These are phyloP conservation scores for Podila horticola DNA, from an alignment of 192 early-diverging fungal species.

Conservation along the genomic window DNA sequence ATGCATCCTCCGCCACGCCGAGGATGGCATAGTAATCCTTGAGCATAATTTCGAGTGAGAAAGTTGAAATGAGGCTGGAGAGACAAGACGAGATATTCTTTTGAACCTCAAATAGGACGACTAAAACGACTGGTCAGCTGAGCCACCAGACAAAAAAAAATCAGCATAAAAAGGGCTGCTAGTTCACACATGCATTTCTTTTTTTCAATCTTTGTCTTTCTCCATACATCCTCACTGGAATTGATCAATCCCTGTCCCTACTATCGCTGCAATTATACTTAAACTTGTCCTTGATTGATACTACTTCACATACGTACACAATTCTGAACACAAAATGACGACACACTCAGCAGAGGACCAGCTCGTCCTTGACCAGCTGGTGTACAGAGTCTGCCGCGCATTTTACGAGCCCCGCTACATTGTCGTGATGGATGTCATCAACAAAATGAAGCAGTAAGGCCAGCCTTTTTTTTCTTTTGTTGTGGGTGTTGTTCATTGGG, in stretches of 20 bases:
- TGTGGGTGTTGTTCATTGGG: too few species aligned
- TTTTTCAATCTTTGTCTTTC: constrained; percentile 1
- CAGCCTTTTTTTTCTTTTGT: not conserved
- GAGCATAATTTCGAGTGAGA: constrained; percentile 14
- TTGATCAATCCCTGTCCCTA: not conserved
- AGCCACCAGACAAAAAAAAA: constrained; percentile 4
- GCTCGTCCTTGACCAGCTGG: constrained; percentile 66
- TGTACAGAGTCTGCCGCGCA: constrained; percentile 81
- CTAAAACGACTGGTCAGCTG: not conserved
- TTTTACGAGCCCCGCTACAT: constrained; percentile 86
- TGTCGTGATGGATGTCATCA: constrained; percentile 86
- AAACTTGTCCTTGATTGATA: not conserved
- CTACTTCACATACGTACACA: not conserved
- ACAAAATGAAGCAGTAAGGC: constrained; percentile 63
- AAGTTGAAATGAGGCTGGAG: too few species aligned
- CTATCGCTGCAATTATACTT: not conserved
- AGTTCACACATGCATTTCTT: not conserved
- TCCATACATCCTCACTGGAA: not conserved
- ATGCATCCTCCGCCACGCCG: constrained; percentile 54
- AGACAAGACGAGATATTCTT: too few species aligned
- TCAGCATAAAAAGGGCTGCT: not conserved
- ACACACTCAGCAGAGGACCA: constrained; percentile 44
- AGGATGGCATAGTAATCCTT: constrained; percentile 67
- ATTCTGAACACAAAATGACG: constrained; percentile 7
- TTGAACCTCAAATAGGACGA: too few species aligned